Evolutionary conservation across 805 yeast species (phyloP).

Genomic region (Kuraishia floccosa): DNA sequence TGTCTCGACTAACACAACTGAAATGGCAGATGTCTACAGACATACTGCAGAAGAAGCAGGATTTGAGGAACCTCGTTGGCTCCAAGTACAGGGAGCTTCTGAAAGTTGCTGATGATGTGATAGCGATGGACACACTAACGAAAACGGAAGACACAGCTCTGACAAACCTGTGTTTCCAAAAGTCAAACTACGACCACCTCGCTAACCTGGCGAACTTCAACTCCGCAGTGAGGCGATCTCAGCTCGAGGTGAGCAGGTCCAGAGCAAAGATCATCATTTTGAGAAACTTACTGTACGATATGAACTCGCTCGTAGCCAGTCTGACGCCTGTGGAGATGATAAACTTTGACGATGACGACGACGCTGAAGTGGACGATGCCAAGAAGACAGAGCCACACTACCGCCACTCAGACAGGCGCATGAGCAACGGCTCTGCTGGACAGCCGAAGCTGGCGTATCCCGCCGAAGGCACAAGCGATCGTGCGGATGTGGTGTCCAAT

Average conservation of each 20-base stretch:
- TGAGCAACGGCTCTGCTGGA: constrained; percentile 1
- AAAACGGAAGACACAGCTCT: constrained; percentile 12
- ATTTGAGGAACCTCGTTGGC: constrained; percentile 19
- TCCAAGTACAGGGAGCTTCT: constrained; percentile 21
- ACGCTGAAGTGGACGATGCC: too few species aligned
- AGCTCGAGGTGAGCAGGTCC: constrained; percentile 5
- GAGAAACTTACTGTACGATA: constrained; percentile 14
- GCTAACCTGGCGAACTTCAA: constrained; percentile 10
- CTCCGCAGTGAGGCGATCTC: constrained; percentile 1
- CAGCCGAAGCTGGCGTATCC: neutral
- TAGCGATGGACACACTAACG: constrained; percentile 18
- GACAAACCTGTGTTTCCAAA: constrained; percentile 15
- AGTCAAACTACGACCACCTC: constrained; percentile 12
- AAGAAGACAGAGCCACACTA: too few species aligned
- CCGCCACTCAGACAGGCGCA: too few species aligned
- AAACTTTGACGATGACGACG: neutral
- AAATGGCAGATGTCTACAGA: constrained; percentile 10
- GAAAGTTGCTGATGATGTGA: constrained; percentile 23
- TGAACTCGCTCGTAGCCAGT: constrained; percentile 5
- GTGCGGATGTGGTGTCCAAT: constrained; percentile 7
- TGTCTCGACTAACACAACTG: constrained; percentile 15
- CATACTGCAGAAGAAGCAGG: constrained; percentile 10
- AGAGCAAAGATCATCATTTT: constrained; percentile 10
- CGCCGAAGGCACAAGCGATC: neutral
- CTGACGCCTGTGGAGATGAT: constrained; percentile 1